Conservation (phyloP, 2,329 filamentous ascomycete species). For the Plectosphaerella sp. region DNA sequence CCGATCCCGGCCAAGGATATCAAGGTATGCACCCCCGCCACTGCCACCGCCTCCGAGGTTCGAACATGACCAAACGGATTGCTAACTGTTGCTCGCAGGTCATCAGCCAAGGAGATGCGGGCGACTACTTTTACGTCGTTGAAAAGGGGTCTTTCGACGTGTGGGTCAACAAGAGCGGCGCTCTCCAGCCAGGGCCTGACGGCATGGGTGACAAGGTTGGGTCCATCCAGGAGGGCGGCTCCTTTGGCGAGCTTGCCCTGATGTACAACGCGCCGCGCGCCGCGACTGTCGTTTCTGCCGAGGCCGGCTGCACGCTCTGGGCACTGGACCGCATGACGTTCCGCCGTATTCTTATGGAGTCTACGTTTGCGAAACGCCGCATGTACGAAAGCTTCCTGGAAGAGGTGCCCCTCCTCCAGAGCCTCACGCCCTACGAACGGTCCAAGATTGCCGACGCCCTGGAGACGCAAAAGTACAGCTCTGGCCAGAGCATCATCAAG, state of each 20-base stretch:
- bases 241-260: conserved; percentile 91
- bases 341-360: conserved; percentile 97
- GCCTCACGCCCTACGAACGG: conserved; percentile 85
- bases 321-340: conserved; percentile 94
- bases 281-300: conserved; percentile 84
- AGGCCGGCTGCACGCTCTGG: conserved; percentile 79
- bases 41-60: too few species aligned
- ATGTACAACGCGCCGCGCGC: conserved; percentile 99
- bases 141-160: conserved; percentile 89
- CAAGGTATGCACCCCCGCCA: too few species aligned
- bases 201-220: conserved; percentile 82
- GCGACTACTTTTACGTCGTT: conserved; percentile 97
- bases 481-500: conserved; percentile 78
- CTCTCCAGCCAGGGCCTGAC: conserved; percentile 72
- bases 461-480: conserved; percentile 80
- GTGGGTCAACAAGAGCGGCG: conserved; percentile 76
- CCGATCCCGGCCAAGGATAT: conserved; percentile 87
- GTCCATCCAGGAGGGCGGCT: conserved; percentile 80
- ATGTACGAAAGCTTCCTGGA: conserved; percentile 98
- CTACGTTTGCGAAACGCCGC: conserved; percentile 88
- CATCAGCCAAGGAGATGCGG: conserved; percentile 90
- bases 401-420: conserved; percentile 80
- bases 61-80: too few species aligned
- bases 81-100: conserved; percentile 53
- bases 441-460: conserved; percentile 97